Evolutionary conservation across 23 red algal species (phyloP).

Genomic region (Agarophyton chilense): DNA sequence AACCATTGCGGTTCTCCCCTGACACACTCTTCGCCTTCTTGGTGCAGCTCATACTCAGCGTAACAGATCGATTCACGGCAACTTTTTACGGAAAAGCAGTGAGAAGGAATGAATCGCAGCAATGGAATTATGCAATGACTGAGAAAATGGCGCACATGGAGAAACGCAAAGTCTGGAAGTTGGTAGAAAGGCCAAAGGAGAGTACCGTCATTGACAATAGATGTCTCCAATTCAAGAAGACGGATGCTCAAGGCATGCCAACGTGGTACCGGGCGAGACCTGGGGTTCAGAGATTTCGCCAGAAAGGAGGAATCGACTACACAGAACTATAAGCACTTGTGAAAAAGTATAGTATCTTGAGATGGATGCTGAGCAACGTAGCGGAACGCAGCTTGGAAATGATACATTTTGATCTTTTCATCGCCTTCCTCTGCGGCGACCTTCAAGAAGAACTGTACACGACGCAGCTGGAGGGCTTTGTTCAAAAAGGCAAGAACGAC

Average conservation of each 20-base stretch:
- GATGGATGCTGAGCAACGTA: no score
- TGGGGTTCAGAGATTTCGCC: no score
- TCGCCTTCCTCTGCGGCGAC: not conserved
- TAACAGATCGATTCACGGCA: not conserved
- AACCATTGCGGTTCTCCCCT: not conserved
- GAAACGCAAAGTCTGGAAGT: not conserved
- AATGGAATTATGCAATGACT: not conserved
- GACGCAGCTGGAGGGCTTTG: not conserved
- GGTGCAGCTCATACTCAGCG: not conserved
- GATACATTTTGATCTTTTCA: not conserved
- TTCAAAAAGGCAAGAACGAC: not conserved
- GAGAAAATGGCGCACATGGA: not conserved
- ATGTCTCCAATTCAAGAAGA: not conserved
- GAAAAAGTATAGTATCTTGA: not conserved
- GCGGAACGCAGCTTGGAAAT: not conserved
- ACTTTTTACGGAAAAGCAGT: not conserved
- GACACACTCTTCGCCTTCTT: not conserved
- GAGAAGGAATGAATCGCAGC: not conserved
- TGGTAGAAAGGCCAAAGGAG: no score
- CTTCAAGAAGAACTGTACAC: conserved; percentile 15
- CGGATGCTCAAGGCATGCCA: not conserved
- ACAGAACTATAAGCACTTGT: not conserved
- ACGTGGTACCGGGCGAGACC: not conserved
- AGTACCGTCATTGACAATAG: not conserved
- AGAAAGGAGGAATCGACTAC: not conserved